A percentile compares a stretch with the other conserved stretches of the same genome.
Evolutionary conservation across 306 rosid species (phyloP).

Genomic region (Lablab purpureus): DNA sequence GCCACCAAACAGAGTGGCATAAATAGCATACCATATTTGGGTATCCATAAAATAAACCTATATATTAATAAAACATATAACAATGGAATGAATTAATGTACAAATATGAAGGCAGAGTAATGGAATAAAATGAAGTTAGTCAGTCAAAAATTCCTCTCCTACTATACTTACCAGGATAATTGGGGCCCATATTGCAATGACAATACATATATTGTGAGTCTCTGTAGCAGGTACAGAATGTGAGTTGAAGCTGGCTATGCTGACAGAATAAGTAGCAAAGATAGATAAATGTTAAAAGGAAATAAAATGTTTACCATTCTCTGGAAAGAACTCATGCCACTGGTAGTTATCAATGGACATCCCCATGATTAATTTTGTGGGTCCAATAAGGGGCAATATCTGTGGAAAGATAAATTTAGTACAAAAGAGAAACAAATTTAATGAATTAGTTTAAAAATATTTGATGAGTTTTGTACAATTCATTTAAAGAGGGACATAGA

Average conservation of each 20-base stretch:
- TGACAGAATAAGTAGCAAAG: conserved; percentile 31
- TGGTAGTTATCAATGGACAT: conserved; percentile 76
- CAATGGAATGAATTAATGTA: conserved; percentile 24
- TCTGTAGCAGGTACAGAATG: conserved; percentile 57
- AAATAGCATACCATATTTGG: conserved; percentile 99
- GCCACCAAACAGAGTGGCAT: conserved; percentile 91
- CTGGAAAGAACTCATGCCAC: conserved; percentile 97
- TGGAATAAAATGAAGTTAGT: conserved; percentile 35
- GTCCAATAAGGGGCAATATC: conserved; percentile 87
- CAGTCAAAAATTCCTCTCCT: conserved; percentile 23
- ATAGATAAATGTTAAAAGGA: conserved; percentile 17
- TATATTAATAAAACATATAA: conserved; percentile 44
- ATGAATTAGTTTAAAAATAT: conserved; percentile 15
- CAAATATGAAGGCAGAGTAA: conserved; percentile 38
- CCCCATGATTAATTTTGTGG: conserved; percentile 82
- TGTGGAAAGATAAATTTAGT: conserved; percentile 51
- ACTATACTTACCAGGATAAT: conserved; percentile 81
- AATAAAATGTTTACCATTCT: conserved; percentile 64
- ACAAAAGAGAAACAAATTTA: conserved; percentile 19
- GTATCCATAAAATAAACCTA: conserved; percentile 98
- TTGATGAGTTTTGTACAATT: conserved; percentile 3
- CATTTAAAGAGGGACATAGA: conserved; percentile 18
- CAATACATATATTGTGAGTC: conserved; percentile 63
- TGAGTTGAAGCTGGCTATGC: conserved; percentile 43
- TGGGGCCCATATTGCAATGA: conserved; percentile 95